Base-by-base conservation (phyloP, 768 basidiomycete species). In the Xerocomus spinulosus region DNA sequence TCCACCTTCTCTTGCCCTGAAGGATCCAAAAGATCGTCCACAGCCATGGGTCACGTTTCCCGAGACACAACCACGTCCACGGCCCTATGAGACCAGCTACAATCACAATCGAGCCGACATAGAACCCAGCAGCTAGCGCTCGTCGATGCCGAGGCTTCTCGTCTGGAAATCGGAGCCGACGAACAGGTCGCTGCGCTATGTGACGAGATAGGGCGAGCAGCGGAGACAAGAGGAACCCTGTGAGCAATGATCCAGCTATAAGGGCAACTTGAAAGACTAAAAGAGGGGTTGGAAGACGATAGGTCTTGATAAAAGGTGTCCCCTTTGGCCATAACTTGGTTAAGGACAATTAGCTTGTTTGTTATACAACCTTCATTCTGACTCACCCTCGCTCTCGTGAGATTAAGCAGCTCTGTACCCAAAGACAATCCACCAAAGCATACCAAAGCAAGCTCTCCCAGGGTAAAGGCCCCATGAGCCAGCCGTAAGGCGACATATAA, bases 161-260 rank as follows among this genome's bases (percentile, higher is more conserved):
- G 45, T 85, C 78, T 0, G 92, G 94, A 61, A 76, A 81, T 42
- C 83, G 83, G 23, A 95, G 78, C 10, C 94, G 86, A 56, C 76
- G 83, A 50, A 82, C 79, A 3, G 94, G 94, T 18, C 83, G 80
- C 55, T 88, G 90, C 0, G 94, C 93, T 55, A 93, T 87, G 63
- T 92, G 85, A 2, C 96, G 82, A 15, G 94, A 95, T 17, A 98
- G 76, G 37, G 91, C 84, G 15, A 99, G 84, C 34, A 98, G 73
- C 0, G 96, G 96, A 0, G 92, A 92, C n/a, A 99, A 78, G 8
- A 97, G 71, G 68, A 97, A 92, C 13, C 96, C 96, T n/a, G 84
- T 84, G 26, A 98, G 71, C 48, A 98, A 79, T 0, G 92, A 86
- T 20, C 96, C 96, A 4, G 87, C 89, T 39, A 99, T 87, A 38